Base-by-base conservation (phyloP, 2,329 filamentous ascomycete species). In the Lasiodiplodia hormozganensis region DNA sequence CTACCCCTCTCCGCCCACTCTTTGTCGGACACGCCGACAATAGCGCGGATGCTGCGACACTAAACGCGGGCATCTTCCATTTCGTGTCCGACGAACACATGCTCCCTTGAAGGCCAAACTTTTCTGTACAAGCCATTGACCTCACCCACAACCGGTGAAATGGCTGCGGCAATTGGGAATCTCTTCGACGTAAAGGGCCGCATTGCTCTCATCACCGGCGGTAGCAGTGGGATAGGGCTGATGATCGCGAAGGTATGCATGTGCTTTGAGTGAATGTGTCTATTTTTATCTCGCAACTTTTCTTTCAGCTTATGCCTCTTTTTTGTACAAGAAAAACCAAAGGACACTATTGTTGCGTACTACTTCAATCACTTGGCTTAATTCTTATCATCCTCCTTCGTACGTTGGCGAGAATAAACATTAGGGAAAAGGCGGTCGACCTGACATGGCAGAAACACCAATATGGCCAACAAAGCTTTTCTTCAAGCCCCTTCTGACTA, bases 191-290 rank as follows among this genome's bases (percentile, higher is more conserved):
- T 69, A 43, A 70, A 69, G 49, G 69, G 66, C 28, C 64, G 68
- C 38, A 67, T 70, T 11, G 66, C 69, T n/a, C 51, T 70, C 7
- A 53, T 70, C 16, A 69, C 69, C 1, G 67, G 69, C 18, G 67
- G 69, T 23, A 69, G 51, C 23, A 69, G 67, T 58, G 67, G 69
- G 21, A 57, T 70, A 23, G 67, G 69, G 23, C 28, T 69, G 21
- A 70, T 70, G 69, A 69, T 70, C 31, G 51, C 58, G 16, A 70
- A 68, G 66, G 69, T 68, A 40, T 43, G 47, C 43, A 65, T 28
- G 14, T 16, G 12, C 23, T 8, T 25, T 49, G 14, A 16, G 34
- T 4, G 12, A 57, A 34, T 43, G 14, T 18, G 14, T 18, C 16
- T 43, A 18, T 10, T 8, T 43, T 8, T 23, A 60, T 11, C 2